These are phyloP conservation scores for Mycoemilia scoparia DNA, from an alignment of 192 early-diverging fungal genomes.

Conservation along the genomic window DNA sequence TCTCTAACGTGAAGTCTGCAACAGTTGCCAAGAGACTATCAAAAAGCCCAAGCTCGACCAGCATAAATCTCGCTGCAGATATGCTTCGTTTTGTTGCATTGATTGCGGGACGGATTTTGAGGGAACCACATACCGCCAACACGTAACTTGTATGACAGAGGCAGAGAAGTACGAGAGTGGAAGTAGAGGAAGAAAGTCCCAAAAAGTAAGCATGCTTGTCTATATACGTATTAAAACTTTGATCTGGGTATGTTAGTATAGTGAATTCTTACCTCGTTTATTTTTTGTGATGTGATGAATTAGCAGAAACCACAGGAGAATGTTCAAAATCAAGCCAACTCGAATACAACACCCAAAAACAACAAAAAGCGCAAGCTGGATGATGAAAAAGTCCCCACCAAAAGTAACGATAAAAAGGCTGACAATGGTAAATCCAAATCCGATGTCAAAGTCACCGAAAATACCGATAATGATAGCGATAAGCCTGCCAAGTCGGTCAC, in stretches of 20 bases:
- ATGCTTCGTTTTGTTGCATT: conserved; percentile 76
- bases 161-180: conserved; percentile 73
- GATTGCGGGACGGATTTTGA: conserved; percentile 78
- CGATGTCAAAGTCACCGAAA: not conserved
- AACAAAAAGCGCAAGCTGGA: conserved; percentile 9
- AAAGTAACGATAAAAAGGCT: conserved; percentile 7
- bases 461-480: not conserved
- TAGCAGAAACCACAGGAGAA: conserved; percentile 7
- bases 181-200: conserved; percentile 7
- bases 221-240: not conserved
- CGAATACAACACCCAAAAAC: not conserved
- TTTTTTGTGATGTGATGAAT: not conserved
- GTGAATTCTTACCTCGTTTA: conserved; percentile 21
- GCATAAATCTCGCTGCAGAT: conserved; percentile 62
- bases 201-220: not conserved
- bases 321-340: not conserved
- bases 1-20: no score
- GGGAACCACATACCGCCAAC: conserved; percentile 52
- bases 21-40: conserved; percentile 62
- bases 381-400: not conserved
- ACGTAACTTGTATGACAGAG: conserved; percentile 83
- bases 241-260: not conserved
- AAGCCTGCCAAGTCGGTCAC: no score
- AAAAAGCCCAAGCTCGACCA: conserved; percentile 86
- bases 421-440: conserved; percentile 1